Evolutionary conservation across 768 basidiomycete species (phyloP).

Genomic region (Boletus eberwhitei): DNA sequence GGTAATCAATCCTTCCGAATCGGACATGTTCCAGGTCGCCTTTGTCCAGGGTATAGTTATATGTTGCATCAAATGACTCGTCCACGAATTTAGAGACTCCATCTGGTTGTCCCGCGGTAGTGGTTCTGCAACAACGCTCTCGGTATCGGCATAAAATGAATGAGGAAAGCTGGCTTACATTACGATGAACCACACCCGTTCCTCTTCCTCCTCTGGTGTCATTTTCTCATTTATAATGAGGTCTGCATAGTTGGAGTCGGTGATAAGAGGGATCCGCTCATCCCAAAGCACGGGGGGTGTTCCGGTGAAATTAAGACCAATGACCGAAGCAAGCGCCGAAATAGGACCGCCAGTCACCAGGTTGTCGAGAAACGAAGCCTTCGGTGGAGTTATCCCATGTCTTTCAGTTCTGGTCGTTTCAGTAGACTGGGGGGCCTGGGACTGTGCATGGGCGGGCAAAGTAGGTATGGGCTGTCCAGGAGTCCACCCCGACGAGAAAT

Average conservation of each 20-base stretch:
- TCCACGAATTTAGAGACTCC: slow-evolving; percentile 71
- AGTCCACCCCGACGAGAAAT: slow-evolving; percentile 79
- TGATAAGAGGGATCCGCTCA: slow-evolving; percentile 70
- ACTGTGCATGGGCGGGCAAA: slow-evolving; percentile 8
- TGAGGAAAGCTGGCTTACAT: slow-evolving; percentile 49
- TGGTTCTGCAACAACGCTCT: slow-evolving; percentile 41
- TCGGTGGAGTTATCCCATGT: slow-evolving; percentile 10
- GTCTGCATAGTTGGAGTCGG: slow-evolving; percentile 76
- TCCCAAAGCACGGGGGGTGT: slow-evolving; percentile 54
- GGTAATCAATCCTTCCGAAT: slow-evolving; percentile 86
- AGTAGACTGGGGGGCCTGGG: slow-evolving; percentile 23
- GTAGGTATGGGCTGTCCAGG: slow-evolving; percentile 60
- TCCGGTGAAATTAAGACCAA: slow-evolving; percentile 74
- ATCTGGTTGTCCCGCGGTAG: slow-evolving; percentile 55
- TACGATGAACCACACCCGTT: slow-evolving; percentile 74
- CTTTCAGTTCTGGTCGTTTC: slow-evolving; percentile 29
- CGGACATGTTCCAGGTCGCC: slow-evolving; percentile 68
- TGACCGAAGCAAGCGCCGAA: slow-evolving; percentile 46
- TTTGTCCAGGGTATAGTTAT: slow-evolving; percentile 55
- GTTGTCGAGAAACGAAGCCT: slow-evolving; percentile 28
- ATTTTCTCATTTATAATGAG: slow-evolving; percentile 69
- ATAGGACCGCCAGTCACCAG: slow-evolving; percentile 54
- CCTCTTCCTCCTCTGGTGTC: slow-evolving; percentile 57
- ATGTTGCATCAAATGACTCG: slow-evolving; percentile 70
- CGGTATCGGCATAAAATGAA: background rate